Evolutionary conservation across 2,329 filamentous ascomycete species (phyloP).

Genomic region (Grosmannia penicillata): DNA sequence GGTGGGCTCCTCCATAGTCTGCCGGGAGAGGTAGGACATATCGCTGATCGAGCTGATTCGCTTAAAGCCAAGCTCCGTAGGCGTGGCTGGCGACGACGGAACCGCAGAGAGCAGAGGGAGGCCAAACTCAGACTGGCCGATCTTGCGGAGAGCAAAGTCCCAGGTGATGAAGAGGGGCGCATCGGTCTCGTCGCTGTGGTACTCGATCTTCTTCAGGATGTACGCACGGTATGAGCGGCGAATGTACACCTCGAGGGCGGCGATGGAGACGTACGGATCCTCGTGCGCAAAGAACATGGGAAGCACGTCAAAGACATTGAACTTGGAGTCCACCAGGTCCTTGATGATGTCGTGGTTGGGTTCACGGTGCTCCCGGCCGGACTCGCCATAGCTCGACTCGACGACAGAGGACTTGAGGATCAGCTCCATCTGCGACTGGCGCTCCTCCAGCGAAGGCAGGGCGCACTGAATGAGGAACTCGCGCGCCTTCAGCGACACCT

Average conservation of each 20-base stretch:
- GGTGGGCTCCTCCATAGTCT: conserved; percentile 59
- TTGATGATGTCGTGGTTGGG: conserved; percentile 83
- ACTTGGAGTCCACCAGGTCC: conserved; percentile 97
- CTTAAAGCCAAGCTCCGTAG: conserved; percentile 52
- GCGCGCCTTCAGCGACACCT: conserved; percentile 92
- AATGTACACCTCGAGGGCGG: conserved; percentile 89
- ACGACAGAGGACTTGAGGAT: conserved; percentile 91
- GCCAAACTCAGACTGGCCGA: conserved; percentile 82
- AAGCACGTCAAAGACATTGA: conserved; percentile 93
- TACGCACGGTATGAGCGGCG: conserved; percentile 96
- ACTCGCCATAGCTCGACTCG: conserved; percentile 94
- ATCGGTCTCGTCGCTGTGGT: conserved; percentile 61
- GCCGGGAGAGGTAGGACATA: conserved; percentile 73
- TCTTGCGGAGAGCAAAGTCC: conserved; percentile 92
- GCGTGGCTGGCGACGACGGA: conserved; percentile 72
- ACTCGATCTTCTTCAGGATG: conserved; percentile 75
- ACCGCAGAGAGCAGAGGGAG: conserved; percentile 64
- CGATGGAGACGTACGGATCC: conserved; percentile 86
- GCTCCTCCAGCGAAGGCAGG: conserved; percentile 88
- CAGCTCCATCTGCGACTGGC: conserved; percentile 93
- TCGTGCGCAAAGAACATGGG: conserved; percentile 90
- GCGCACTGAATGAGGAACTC: conserved; percentile 97
- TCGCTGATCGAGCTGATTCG: conserved; percentile 92
- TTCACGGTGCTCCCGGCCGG: conserved; percentile 89
- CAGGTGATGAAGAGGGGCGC: conserved; percentile 68